A percentile compares a stretch with the other conserved stretches of the same genome.
These are phyloP conservation scores for Fragilariopsis cylindrus DNA, from an alignment of 108 stramenopile species.

Conservation along the genomic window DNA sequence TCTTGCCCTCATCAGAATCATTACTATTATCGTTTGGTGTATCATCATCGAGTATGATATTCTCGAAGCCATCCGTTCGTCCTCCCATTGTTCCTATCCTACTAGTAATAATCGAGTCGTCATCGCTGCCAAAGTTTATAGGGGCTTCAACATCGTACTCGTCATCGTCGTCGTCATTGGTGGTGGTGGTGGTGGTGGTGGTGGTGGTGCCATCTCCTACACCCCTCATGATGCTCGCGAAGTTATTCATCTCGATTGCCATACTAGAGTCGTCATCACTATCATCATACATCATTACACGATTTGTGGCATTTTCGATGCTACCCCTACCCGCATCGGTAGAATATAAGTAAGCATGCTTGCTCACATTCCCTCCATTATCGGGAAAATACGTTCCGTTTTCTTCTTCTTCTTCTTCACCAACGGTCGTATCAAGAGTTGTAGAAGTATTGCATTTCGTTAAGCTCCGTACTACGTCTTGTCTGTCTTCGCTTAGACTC, in stretches of 20 bases:
- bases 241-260: background rate
- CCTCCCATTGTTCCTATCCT: too few species aligned
- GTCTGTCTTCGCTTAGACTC: conserved; percentile 4
- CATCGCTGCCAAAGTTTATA: too few species aligned
- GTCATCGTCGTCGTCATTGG: background rate
- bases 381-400: too few species aligned
- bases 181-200: background rate
- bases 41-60: background rate
- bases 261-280: background rate
- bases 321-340: too few species aligned
- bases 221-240: background rate
- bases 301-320: too few species aligned
- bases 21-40: background rate
- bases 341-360: too few species aligned
- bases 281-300: background rate
- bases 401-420: too few species aligned
- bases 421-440: background rate
- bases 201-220: background rate
- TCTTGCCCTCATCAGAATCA: background rate
- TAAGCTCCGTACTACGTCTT: background rate
- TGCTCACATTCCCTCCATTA: too few species aligned
- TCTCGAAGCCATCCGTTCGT: background rate
- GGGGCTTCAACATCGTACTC: background rate
- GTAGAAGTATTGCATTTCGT: background rate
- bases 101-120: too few species aligned